Evolutionary conservation across 768 basidiomycete genomes (phyloP), one percentile per base, ranked within the genome.

Genomic region (Calvatia gigantea): DNA sequence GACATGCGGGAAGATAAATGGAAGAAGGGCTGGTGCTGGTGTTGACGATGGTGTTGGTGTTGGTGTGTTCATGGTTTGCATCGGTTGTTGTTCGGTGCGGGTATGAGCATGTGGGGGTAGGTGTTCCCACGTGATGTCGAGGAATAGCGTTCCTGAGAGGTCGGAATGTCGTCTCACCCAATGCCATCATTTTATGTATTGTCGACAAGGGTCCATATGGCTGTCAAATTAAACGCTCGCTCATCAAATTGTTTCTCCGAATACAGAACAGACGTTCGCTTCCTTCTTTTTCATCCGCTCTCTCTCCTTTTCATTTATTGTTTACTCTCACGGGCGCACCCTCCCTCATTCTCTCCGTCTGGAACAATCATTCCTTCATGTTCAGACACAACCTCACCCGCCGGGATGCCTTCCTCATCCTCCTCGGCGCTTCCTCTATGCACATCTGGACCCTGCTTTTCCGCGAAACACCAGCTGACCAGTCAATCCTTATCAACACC

Each of bases 371-470:
- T 14, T 17, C 15, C 6, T 43, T 43, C 41, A 59, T 75, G 46
- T 67, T 76, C 46, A 68, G 76, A 62, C 74, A 76, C 32, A 58
- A 71, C 35, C 63, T 84, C 28, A 74, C 83, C 6, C 70, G 79
- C 28, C 74, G 83, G 29, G 85, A 87, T 69, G 84, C 76, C 17
- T 59, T 85, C 54, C 79, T 87, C 57, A 67, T 86, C 53, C 72
- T 85, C 39, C 58, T 84, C 12, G 85, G 85, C 19, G 84, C 83
- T 0, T 69, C 76, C 15, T 70, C 71, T 19, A 82, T 81, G 77
- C 80, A 85, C 58, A 53, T 85, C 32, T 76, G 80, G 70, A 68
- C 77, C 15, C 56, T 76, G 2, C 59, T 83, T 38, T 67, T 76
- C 60, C 51, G 56, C 33, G 51, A 57, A 60, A 52, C 25, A 49